These are phyloP conservation scores for Claviceps sorghi DNA, from an alignment of 2,329 filamentous ascomycete genomes.

Conservation along the genomic window DNA sequence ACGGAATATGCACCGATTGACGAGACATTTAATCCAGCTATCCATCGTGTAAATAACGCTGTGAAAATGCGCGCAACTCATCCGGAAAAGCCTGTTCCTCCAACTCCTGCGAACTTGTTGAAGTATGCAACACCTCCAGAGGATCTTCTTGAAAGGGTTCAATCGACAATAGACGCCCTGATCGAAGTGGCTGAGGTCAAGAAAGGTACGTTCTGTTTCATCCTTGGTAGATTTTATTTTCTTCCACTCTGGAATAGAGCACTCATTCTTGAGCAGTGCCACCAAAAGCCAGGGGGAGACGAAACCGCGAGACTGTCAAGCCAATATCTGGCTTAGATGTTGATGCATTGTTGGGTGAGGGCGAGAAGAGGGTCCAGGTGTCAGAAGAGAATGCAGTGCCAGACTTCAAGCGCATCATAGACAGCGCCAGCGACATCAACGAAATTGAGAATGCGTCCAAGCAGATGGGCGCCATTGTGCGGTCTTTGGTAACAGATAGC, in stretches of 20 bases:
- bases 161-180: conserved; percentile 45
- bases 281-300: conserved; percentile 61
- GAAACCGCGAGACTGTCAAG: conserved; percentile 55
- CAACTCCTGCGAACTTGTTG: conserved; percentile 48
- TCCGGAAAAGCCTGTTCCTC: conserved; percentile 47
- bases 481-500: conserved; percentile 53
- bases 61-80: conserved; percentile 70
- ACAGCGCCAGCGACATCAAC: conserved; percentile 41
- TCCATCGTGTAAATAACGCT: conserved; percentile 82
- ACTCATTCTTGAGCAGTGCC: conserved; percentile 41
- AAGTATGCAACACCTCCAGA: conserved; percentile 61
- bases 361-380: conserved; percentile 27
- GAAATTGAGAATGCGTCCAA: conserved; percentile 52
- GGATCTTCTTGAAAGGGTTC: conserved; percentile 45
- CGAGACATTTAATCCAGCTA: conserved; percentile 66
- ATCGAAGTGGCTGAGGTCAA: conserved; percentile 65
- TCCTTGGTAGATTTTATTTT: background rate
- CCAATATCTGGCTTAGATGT: conserved; percentile 85
- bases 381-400: conserved; percentile 64
- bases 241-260: background rate
- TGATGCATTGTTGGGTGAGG: conserved; percentile 57
- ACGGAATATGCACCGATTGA: conserved; percentile 64
- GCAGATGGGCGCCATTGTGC: conserved; percentile 61
- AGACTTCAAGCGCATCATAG: conserved; percentile 73
- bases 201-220: conserved; percentile 39